Base-by-base conservation (phyloP, 805 yeast species). In the Monosporozyma servazzii region DNA sequence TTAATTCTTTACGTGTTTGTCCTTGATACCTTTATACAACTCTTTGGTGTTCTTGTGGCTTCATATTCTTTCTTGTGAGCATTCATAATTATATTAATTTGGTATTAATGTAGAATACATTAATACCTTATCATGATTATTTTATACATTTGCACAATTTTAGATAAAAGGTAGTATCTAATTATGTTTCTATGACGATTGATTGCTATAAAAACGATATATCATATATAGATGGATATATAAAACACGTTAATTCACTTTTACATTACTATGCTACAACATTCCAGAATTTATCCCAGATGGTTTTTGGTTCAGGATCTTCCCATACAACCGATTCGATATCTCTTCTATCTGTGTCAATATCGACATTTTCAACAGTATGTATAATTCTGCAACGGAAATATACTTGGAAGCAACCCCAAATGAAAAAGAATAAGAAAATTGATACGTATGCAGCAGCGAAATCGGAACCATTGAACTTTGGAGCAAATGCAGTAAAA, bases 391-490 rank as follows among this genome's bases (percentile, higher is more conserved):
- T 68, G 21, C 73, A 71, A 53, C 76, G 74, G 63, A 71, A 79
- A 62, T 66, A 73, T 45, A 76, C 55, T 56, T 81, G 85, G 67
- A 80, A 75, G 6, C 73, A 73, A 4, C 75, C 51, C 81, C 80
- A 86, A 6, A 76, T 62, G 85, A 7, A 77, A 58, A 9, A 70
- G 76, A 44, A 75, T 71, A 50, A 67, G 51, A 85, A 75, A 20
- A 84, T 72, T 15, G 91, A 86, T 51, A 87, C 72, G 62, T 87
- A 87, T 23, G 86, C 78, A 25, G 87, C 78, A 65, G 85, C 79
- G 71, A 86, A 86, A 29, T 69, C 65, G 15, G 76, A 62, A 3
- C 78, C 84, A 54, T 69, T 70, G 57, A 82, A 68, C 27, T 64
- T 66, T 5, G 59, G 62, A 53, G 78, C 78, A 69, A 86, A 86